A percentile compares a stretch with the other conserved stretches of the same genome.
phyloP scores from a whole-genome alignment of 148 eudicot species.

The Vaccinium corymbosum region DNA sequence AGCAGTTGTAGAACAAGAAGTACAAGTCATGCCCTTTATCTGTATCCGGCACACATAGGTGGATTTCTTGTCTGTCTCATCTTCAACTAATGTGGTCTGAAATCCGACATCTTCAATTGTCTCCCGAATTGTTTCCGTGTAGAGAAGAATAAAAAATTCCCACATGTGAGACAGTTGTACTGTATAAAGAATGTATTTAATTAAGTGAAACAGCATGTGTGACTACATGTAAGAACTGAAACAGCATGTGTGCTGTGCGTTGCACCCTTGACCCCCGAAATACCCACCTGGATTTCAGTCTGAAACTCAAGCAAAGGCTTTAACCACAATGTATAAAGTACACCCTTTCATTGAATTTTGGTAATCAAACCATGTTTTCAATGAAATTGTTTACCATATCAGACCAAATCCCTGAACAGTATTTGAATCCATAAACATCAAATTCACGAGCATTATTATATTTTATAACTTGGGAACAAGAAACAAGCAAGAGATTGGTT shows the following conservation, averaged over 20 bases:
- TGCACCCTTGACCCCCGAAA: too few species aligned
- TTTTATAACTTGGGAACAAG: too few species aligned
- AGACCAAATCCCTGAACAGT: too few species aligned
- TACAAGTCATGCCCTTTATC: conserved; percentile 81
- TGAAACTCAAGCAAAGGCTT: too few species aligned
- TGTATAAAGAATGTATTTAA: background rate
- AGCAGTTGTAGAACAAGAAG: conserved; percentile 66
- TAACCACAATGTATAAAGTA: too few species aligned
- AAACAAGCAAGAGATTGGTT: too few species aligned
- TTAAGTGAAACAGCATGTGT: background rate
- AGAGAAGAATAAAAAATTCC: background rate
- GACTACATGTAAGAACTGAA: background rate
- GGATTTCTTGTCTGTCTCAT: conserved; percentile 41
- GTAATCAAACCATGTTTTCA: too few species aligned
- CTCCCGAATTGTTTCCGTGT: conserved; percentile 15
- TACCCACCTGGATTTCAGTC: too few species aligned
- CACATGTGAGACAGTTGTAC: background rate
- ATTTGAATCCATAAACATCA: too few species aligned
- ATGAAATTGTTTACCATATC: too few species aligned
- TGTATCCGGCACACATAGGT: conserved; percentile 56
- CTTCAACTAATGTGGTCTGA: conserved; percentile 54
- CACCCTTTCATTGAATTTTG: too few species aligned
- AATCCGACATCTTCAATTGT: conserved; percentile 51
- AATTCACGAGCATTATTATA: too few species aligned
- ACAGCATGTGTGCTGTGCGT: background rate